Base-by-base conservation (phyloP, 106 monocot species). In the Xerophyta viscosa region DNA sequence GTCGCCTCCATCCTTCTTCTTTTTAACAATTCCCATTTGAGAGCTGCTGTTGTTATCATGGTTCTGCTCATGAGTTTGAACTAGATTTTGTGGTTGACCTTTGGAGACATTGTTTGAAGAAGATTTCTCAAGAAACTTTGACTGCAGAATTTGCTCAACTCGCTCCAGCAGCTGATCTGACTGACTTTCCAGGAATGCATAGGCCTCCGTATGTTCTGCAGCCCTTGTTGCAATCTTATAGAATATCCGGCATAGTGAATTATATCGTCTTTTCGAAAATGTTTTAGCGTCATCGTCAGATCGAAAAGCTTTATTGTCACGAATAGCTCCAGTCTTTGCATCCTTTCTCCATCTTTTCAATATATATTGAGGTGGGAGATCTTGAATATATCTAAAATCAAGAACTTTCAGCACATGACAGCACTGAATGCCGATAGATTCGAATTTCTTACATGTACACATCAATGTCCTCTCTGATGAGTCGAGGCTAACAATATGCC, bases 291-390 rank as follows among this genome's bases (percentile, higher is more conserved):
- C 76, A 57, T 25, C 62, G 48, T 76, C 71, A 24, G 49, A 27
- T 24, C 20, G 29, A 48, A 66, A 60, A 20, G 56, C 63, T 36
- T 62, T 39, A 75, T 64, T 60, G 43, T 78, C 75, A 24, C 63
- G 62, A 20, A 61, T 20, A 30, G 45, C 64, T 15, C 52, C 63
- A 41, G 36, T n/a, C 63, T 79, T 85, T 13, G 72, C 85, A 66
- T 85, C 79, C 48, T 85, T 85, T 56, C 72, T 80, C 85, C 85
- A 85, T 22, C 85, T 71, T 41, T 71, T 75, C 27, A 76, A 61
- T 26, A 85, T 58, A 61, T 54, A 85, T 11, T 73, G 71, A 23
- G 48, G 69, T 49, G 76, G 69, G 51, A 86, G 64, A 26, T 86
- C 86, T 64, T 86, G 76, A 8, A 86, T 69, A 50, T 70, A 69